A percentile compares a stretch with the other conserved stretches of the same genome.
Conservation (phyloP, 78 protist species). For the slime mould (Dictyostelium discoideum) region DNA sequence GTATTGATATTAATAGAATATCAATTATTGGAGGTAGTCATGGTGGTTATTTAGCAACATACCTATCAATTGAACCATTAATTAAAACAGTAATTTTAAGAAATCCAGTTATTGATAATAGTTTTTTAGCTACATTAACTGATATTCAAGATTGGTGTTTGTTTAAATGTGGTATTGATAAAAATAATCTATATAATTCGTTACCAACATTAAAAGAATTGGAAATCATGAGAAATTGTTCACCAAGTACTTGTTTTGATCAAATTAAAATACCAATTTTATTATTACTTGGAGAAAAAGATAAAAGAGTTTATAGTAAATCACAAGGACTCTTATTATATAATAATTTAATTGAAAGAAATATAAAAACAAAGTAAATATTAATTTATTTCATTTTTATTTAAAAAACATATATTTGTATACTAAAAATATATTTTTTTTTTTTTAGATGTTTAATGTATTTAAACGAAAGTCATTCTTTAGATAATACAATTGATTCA, state of each 20-base stretch:
- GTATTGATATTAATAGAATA: not conserved
- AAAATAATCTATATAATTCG: not conserved
- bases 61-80: not conserved
- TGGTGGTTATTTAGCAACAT: constrained; percentile 63
- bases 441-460: constrained; percentile 24
- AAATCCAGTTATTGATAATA: constrained; percentile 75
- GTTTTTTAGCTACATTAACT: not conserved
- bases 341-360: constrained; percentile 32
- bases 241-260: constrained; percentile 41
- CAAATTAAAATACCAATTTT: constrained; percentile 26
- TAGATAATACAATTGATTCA: constrained; percentile 34
- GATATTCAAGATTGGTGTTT: constrained; percentile 82
- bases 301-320: constrained; percentile 28
- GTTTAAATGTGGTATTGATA: constrained; percentile 30
- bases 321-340: constrained; percentile 37
- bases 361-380: not conserved
- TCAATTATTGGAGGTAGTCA: constrained; percentile 57
- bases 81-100: constrained; percentile 36
- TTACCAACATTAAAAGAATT: constrained; percentile 33
- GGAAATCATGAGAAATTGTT: constrained; percentile 33
- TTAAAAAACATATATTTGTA: no score
- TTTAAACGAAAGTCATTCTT: constrained; percentile 33
- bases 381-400: no score
- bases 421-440: not conserved
- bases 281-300: constrained; percentile 30